Evolutionary conservation across 108 stramenopile species (phyloP).

Genomic region (Ochromonas danica): DNA sequence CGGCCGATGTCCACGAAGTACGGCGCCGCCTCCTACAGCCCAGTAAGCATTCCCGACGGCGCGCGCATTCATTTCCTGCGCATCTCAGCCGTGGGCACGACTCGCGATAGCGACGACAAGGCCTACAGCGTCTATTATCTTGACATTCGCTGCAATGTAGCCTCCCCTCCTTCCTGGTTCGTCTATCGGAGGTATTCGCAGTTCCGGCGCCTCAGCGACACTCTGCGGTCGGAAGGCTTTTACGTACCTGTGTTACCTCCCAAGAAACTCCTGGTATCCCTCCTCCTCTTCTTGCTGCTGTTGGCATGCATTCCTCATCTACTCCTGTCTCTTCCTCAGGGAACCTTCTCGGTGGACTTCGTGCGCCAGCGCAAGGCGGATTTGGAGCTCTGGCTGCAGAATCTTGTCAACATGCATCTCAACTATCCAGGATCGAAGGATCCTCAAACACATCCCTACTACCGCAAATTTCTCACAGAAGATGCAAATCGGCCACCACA

Average conservation of each 20-base stretch:
- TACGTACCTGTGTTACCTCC: slow-evolving; percentile 32
- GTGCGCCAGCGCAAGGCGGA: neutral
- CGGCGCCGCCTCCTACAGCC: neutral
- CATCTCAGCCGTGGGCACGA: slow-evolving; percentile 17
- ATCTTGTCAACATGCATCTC: neutral
- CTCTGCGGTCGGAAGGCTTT: slow-evolving; percentile 25
- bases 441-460: slow-evolving; percentile 27
- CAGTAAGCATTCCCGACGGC: neutral
- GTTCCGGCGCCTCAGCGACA: slow-evolving; percentile 20
- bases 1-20: neutral
- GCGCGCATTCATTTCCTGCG: neutral
- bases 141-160: slow-evolving; percentile 30
- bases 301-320: no score
- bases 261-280: slow-evolving; percentile 12
- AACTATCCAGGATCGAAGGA: slow-evolving; percentile 2
- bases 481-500: slow-evolving; percentile 10
- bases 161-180: slow-evolving; percentile 21
- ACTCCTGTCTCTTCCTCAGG: no score
- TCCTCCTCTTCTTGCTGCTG: no score
- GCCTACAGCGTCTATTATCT: slow-evolving; percentile 21
- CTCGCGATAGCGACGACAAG: neutral
- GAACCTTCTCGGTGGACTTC: slow-evolving; percentile 26
- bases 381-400: slow-evolving; percentile 24
- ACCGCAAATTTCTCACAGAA: slow-evolving; percentile 21
- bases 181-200: slow-evolving; percentile 34